Percentiles rank a stretch among this genome's conserved stretches.
These are phyloP conservation scores for Rhodocollybia butyracea DNA, from an alignment of 768 basidiomycete genomes.

Conservation along the genomic window DNA sequence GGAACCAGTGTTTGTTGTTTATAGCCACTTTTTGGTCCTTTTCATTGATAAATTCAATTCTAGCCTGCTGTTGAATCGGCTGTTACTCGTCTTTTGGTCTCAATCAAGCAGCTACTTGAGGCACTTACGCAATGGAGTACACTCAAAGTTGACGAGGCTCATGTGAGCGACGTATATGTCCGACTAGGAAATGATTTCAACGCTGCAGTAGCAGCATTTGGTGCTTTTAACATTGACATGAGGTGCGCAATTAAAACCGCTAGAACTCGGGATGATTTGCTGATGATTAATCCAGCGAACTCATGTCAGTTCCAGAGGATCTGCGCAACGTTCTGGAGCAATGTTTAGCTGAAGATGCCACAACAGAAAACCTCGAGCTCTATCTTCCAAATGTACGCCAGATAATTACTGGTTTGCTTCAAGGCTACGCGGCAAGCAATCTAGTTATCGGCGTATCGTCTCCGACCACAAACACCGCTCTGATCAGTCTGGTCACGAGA, in stretches of 20 bases:
- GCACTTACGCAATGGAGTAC: slow-evolving; percentile 83
- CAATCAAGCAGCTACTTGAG: slow-evolving; percentile 94
- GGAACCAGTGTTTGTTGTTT: slow-evolving; percentile 29
- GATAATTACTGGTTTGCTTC: slow-evolving; percentile 90
- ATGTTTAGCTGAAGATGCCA: slow-evolving; percentile 89
- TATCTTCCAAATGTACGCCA: slow-evolving; percentile 89
- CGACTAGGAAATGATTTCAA: slow-evolving; percentile 97
- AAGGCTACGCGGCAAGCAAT: slow-evolving; percentile 94
- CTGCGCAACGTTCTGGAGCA: slow-evolving; percentile 86
- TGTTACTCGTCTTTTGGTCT: slow-evolving; percentile 88
- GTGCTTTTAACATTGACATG: slow-evolving; percentile 84
- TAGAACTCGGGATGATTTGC: too few relatives aligned
- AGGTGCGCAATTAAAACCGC: too few relatives aligned
- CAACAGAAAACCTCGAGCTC: slow-evolving; percentile 75
- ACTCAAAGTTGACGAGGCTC: slow-evolving; percentile 62
- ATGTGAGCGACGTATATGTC: slow-evolving; percentile 97
- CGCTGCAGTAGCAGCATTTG: slow-evolving; percentile 86
- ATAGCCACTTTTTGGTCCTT: not conserved
- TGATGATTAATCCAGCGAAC: slow-evolving; percentile 55
- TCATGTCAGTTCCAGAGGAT: slow-evolving; percentile 84
- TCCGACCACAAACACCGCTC: slow-evolving; percentile 59
- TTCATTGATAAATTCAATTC: not conserved
- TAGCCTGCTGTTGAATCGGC: slow-evolving; percentile 86
- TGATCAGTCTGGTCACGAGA: slow-evolving; percentile 44
- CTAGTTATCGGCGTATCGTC: slow-evolving; percentile 74